Percentiles rank a stretch among this genome's conserved stretches.
phyloP scores from a whole-genome alignment of 495 filamentous ascomycete genomes.

The Margaritispora aquatica region DNA sequence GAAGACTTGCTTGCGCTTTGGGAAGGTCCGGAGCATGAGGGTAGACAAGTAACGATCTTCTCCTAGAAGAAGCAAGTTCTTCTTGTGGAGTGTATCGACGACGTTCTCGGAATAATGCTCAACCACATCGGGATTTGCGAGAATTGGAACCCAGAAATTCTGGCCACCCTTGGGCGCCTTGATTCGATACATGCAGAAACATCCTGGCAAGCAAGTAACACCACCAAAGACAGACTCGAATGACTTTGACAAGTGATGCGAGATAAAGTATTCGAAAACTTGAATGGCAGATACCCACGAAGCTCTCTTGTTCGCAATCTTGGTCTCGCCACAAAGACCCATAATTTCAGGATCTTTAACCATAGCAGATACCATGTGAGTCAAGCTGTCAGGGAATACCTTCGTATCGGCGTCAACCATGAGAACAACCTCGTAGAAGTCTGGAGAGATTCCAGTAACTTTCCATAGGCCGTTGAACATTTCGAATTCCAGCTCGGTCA shows the following conservation, averaged over 20 bases:
- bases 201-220: conserved; percentile 97
- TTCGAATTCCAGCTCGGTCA: conserved; percentile 99
- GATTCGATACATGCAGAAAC: conserved; percentile 99
- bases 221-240: conserved; percentile 97
- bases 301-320: conserved; percentile 95
- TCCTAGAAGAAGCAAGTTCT: conserved; percentile 91
- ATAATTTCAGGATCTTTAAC: conserved; percentile 99
- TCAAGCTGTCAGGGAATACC: conserved; percentile 95
- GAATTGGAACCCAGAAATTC: conserved; percentile 99
- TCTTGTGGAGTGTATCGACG: conserved; percentile 97
- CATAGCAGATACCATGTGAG: conserved; percentile 99
- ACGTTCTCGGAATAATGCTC: conserved; percentile 99
- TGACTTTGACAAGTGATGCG: conserved; percentile 91
- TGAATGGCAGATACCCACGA: conserved; percentile 98
- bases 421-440: conserved; percentile 95
- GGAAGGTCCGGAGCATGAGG: conserved; percentile 97
- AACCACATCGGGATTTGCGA: conserved; percentile 97
- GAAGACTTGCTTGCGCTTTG: conserved; percentile 98
- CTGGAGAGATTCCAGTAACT: conserved; percentile 92
- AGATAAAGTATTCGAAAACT: conserved; percentile 99
- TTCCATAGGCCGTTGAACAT: conserved; percentile 99
- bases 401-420: conserved; percentile 99
- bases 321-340: conserved; percentile 98
- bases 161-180: conserved; percentile 97
- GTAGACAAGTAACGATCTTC: conserved; percentile 97